Base-by-base conservation (phyloP, 495 filamentous ascomycete species). In the Daldinia loculata region DNA sequence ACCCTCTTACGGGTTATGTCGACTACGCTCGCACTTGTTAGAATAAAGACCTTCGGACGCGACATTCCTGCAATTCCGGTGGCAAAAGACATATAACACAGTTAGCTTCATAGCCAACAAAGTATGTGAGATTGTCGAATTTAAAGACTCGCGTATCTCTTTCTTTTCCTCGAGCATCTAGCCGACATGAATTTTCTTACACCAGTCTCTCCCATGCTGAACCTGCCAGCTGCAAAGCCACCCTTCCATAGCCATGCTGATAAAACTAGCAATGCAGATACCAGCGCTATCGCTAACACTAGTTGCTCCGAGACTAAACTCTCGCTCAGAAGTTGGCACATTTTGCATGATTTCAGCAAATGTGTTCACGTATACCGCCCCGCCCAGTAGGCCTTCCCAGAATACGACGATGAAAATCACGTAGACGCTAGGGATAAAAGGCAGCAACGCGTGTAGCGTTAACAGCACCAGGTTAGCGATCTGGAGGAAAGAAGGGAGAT, bases 351-450 rank as follows among this genome's bases (percentile, higher is more conserved):
- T 77, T 78, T 95, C 91, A 0, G 94, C 93, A 80, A 97, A 99
- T 0, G 94, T 97, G 66, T 95, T 97, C 50, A 98, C 93, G 74
- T 99, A 99, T 0, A 98, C 95, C 8, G 90, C 80, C 0, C 95
- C 95, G 6, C 95, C 95, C 0, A 99, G 83, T 41, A 99, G 78
- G 0, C 95, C 95, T 76, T 97, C 95, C 95, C 95, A 98, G 75
- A 98, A 97, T n/a, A 97, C 81, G 51, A 98, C 81, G 6, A 85
- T 74, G 76, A 97, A 97, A 4, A 98, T 79, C 22, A 97, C 73
- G 73, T 91, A 98, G 9, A 98, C 89, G 61, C 80, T 92, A 0
- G 95, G 95, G 41, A 98, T 86, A 67, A 93, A 95, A 73, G 88
- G 80, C 73, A 89, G 87, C 63, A 97, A 70, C 1, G 93, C 87